Evolutionary conservation across 768 basidiomycete species (phyloP), one percentile per base, ranked within the genome.

Genomic region (Sarcodon aspratus): DNA sequence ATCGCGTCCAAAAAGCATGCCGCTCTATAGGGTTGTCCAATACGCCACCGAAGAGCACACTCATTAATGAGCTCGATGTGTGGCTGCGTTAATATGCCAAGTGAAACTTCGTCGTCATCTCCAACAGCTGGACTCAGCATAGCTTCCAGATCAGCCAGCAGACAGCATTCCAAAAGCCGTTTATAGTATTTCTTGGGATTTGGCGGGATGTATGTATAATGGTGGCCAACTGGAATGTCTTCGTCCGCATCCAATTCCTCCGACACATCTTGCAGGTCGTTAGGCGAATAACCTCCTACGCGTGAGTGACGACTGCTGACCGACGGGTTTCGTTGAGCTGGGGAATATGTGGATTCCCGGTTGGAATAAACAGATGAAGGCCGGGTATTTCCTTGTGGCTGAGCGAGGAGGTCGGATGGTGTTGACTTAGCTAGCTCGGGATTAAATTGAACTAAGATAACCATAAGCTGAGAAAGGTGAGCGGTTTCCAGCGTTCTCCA

Each of bases 71-170:
- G 69, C 49, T 87, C 85, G 37, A 90, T 71, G 60, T 97, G 90
- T 9, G 75, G 61, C 1, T 75, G 60, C 3, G 90, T 90, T 13
- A 99, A 66, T 49, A 99, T 97, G 7, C 90, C 88, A 35, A 98
- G 69, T 0, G 93, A 89, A 12, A 99, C 95, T 67, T 98, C 93
- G 55, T 97, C 90, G 56, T 90, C 86, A 55, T 92, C 90, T 43
- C 91, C 85, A n/a, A 97, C 83, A 50, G 87, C 85, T 5, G 89
- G 85, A 43, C 85, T 85, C 45, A 85, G 73, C 87, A 99, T 91
- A 35, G 82, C 77, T 59, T 91, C 89, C 50, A 98, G 69, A 62
- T 99, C 96, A 27, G 76, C 74, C 21, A 82, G 72, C 43, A 99
- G 77, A 59, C 92, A 92, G 48, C 77, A 71, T 61, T 90, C 82